phyloP scores from a whole-genome alignment of 2,329 filamentous ascomycete species.

The Fusarium sp. region DNA sequence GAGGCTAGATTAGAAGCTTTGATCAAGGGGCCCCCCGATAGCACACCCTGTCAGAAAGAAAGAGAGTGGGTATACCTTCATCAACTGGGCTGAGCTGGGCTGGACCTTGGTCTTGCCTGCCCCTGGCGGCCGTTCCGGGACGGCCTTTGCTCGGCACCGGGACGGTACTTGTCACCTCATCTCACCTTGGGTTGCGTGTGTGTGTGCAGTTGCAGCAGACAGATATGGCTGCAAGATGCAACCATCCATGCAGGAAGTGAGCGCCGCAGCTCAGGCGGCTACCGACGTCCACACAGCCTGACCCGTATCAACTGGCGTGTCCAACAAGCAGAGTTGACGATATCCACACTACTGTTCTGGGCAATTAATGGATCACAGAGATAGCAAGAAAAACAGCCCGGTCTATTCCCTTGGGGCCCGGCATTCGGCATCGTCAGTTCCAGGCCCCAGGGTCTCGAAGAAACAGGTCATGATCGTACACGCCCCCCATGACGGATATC shows the following conservation, averaged over 20 bases:
- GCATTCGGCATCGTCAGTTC: conserved; percentile 33
- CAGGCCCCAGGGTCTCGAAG: neutral
- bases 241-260: neutral
- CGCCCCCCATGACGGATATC: neutral
- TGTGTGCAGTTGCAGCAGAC: neutral
- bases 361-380: conserved; percentile 25
- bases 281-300: neutral
- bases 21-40: neutral
- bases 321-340: conserved; percentile 5
- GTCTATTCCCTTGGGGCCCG: conserved; percentile 18
- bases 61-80: neutral
- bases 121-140: conserved; percentile 39
- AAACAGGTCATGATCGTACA: conserved; percentile 17
- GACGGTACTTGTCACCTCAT: conserved; percentile 44
- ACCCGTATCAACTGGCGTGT: neutral
- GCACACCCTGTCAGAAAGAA: neutral
- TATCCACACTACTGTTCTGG: conserved; percentile 11
- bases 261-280: neutral
- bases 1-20: neutral
- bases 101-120: neutral
- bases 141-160: conserved; percentile 41
- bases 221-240: neutral
- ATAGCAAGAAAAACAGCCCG: neutral
- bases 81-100: neutral
- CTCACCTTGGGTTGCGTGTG: neutral